These are phyloP conservation scores for Macroventuria anomochaeta DNA, from an alignment of 2,329 filamentous ascomycete species.

Conservation along the genomic window DNA sequence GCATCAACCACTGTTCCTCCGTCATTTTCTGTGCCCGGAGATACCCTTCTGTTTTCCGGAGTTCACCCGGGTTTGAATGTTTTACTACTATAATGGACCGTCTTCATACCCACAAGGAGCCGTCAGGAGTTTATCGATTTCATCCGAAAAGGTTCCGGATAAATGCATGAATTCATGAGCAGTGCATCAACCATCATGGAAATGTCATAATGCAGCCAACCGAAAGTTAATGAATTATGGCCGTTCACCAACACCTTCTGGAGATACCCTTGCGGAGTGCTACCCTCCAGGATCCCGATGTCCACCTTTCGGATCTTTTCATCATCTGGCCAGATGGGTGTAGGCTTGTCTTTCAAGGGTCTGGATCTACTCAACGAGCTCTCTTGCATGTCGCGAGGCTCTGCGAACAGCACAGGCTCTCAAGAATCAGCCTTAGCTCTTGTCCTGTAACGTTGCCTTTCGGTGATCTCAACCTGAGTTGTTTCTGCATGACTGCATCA, in stretches of 20 bases:
- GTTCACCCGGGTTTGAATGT: conserved; percentile 41
- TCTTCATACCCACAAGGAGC: conserved; percentile 33
- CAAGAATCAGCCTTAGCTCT: neutral
- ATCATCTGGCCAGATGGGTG: conserved; percentile 8
- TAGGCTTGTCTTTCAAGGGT: conserved; percentile 7
- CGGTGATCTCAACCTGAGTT: conserved; percentile 2
- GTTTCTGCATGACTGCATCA: conserved; percentile 7
- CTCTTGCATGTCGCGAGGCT: conserved; percentile 2
- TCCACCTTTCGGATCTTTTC: neutral
- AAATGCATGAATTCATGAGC: conserved; percentile 16
- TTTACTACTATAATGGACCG: conserved; percentile 36
- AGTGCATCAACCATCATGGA: conserved; percentile 8
- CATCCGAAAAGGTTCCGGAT: conserved; percentile 35
- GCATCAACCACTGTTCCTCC: conserved; percentile 38
- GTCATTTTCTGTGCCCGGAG: conserved; percentile 43
- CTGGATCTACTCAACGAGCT: neutral
- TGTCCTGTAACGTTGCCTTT: neutral
- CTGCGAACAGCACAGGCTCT: neutral
- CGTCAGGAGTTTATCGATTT: conserved; percentile 32
- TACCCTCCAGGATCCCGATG: neutral
- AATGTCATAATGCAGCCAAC: conserved; percentile 17
- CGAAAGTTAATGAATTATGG: conserved; percentile 19
- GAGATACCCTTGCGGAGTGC: conserved; percentile 4
- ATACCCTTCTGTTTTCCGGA: conserved; percentile 47
- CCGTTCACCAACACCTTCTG: conserved; percentile 9